These are phyloP conservation scores for Gossypium laxum DNA, from an alignment of 441 rosid species.

Conservation along the genomic window DNA sequence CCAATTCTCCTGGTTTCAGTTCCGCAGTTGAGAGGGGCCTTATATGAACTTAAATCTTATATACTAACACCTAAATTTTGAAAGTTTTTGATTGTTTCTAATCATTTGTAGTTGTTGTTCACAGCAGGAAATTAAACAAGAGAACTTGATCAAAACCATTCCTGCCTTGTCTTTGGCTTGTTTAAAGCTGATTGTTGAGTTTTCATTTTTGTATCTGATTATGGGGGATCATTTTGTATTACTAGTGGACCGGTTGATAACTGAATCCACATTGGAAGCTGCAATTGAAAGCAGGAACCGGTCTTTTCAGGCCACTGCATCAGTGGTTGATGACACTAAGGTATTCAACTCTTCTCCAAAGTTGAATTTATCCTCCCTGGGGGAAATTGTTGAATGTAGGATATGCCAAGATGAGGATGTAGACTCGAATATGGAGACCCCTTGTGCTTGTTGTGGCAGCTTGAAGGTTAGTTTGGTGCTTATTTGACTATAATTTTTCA, in stretches of 20 bases:
- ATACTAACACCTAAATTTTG: not conserved
- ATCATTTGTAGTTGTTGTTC: constrained; percentile 15
- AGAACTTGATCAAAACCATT: constrained; percentile 15
- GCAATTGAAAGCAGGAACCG: constrained; percentile 71
- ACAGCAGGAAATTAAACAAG: constrained; percentile 23
- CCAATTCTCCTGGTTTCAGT: constrained; percentile 7
- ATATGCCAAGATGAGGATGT: constrained; percentile 87
- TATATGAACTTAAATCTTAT: not conserved
- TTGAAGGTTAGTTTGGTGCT: constrained; percentile 48
- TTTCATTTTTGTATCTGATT: constrained; percentile 4
- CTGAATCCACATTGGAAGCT: constrained; percentile 78
- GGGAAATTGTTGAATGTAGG: constrained; percentile 69
- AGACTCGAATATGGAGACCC: constrained; percentile 81
- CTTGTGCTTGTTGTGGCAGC: constrained; percentile 89
- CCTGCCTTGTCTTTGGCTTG: constrained; percentile 9
- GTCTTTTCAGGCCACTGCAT: constrained; percentile 33
- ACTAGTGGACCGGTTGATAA: constrained; percentile 75
- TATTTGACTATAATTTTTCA: constrained; percentile 4
- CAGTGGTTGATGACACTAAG: constrained; percentile 28
- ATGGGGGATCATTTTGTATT: constrained; percentile 96
- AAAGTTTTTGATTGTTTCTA: constrained; percentile 9
- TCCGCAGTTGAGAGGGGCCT: not conserved
- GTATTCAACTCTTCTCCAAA: constrained; percentile 23
- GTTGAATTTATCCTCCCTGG: constrained; percentile 30
- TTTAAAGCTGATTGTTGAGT: constrained; percentile 8